phyloP scores from a whole-genome alignment of 2,329 filamentous ascomycete genomes.

The Triangularia setosa region DNA sequence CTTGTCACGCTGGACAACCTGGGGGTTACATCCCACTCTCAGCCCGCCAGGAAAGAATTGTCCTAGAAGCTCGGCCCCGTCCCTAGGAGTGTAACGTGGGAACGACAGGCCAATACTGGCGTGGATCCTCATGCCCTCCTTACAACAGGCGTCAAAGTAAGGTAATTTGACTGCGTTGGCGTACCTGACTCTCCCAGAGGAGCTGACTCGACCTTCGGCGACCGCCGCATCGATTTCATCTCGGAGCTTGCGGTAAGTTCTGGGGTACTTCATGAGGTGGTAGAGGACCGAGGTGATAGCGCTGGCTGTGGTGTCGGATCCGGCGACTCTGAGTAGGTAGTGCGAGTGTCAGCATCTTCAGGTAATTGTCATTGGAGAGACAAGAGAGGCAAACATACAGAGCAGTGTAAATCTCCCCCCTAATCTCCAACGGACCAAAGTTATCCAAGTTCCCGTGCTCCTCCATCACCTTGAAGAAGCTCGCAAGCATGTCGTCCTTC shows the following conservation, averaged over 20 bases:
- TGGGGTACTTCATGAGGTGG: conserved; percentile 54
- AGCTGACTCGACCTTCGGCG: conserved; percentile 7
- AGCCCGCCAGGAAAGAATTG: conserved; percentile 13
- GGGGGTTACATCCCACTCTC: conserved; percentile 34
- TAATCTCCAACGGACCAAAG: conserved; percentile 48
- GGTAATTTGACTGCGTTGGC: conserved; percentile 13
- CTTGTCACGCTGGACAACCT: conserved; percentile 34
- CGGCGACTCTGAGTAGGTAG: conserved; percentile 29
- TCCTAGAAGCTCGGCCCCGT: conserved; percentile 11
- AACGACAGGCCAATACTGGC: conserved; percentile 27
- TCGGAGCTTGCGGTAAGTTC: conserved; percentile 45
- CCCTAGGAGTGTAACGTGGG: conserved; percentile 21
- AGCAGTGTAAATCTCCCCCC: conserved; percentile 50
- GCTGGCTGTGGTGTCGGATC: conserved; percentile 64
- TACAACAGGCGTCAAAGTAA: conserved; percentile 11
- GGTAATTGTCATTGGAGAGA: conserved; percentile 7
- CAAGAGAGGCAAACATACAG: conserved; percentile 4
- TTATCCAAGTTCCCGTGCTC: conserved; percentile 39
- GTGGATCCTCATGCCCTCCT: conserved; percentile 13
- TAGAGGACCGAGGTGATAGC: conserved; percentile 58
- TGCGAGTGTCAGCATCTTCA: not conserved
- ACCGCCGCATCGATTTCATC: conserved; percentile 49
- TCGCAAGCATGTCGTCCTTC: not conserved
- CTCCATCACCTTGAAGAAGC: conserved; percentile 4
- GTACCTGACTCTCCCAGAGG: conserved; percentile 19